Evolutionary conservation across 306 rosid species (phyloP), one percentile per base, ranked within the genome.

Genomic region (Ormosia semicastrata): DNA sequence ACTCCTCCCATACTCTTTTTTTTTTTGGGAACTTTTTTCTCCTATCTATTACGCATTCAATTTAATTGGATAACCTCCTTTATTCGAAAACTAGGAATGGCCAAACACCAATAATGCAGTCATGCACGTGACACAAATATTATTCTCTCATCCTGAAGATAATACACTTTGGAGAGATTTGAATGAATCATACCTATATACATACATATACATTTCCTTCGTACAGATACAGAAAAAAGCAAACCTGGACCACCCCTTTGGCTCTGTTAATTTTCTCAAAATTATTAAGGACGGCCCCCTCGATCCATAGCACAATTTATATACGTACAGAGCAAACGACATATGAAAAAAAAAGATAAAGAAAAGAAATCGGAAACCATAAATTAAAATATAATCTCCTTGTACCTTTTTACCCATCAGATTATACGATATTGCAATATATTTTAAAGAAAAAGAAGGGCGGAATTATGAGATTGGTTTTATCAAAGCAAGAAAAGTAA

Each of bases 111-210:
- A 84, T 88, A 82, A 84, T 90, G 91, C 81, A 78, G 90, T 81
- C 87, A 87, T 41, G 86, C 94, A 89, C 87, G 92, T 88, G 93
- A 90, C 83, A 41, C 53, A 85, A 84, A 82, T 46, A 53, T 60
- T 15, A 69, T 84, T 57, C 66, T 69, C 50, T 56, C 59, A 43
- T 39, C 47, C 33, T 41, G 5, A 66, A 47, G 43, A 74, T 30
- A 66, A 79, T 59, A 73, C 83, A 71, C 64, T 17, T 83, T 72
- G 69, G n/a, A n/a, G 17, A 75, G 33, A 76, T 69, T 80, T 58
- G 64, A 81, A 73, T 68, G 78, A 82, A 66, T 14, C 40, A 66
- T 14, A 73, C 65, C 47, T 36, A 49, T 36, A 17, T 71, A 52
- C 41, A 30, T 46, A 60, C 53, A 82, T 24, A 50, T 68, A 7